Base-by-base conservation (phyloP, 2,329 filamentous ascomycete species). In the Aspergillus fischeri region DNA sequence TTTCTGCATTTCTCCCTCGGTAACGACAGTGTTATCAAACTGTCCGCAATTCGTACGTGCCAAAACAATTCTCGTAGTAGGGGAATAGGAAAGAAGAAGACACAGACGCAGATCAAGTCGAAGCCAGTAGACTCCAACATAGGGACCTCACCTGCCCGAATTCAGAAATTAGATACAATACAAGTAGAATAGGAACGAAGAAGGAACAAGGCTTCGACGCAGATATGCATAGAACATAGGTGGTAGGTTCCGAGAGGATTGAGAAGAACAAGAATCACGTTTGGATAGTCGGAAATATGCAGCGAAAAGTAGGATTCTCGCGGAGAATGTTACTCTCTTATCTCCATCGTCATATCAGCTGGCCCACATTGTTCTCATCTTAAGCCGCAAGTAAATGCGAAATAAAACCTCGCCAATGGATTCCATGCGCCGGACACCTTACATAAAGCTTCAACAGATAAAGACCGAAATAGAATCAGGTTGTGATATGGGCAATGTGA, bases 91-190 rank as follows among this genome's bases (percentile, higher is more conserved):
- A 42, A 38, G 55, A 41, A 44, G 51, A 51, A 51, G 38, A 49
- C 55, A 21, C n/a, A 42, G 42, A 52, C 35, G 25, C 42, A 27
- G 11, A 51, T 51, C 47, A 52, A 55, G 51, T 55, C 32, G 47
- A 55, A 58, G 52, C 57, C 28, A 44, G 58, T 52, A 51, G 56
- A 53, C 50, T 57, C 56, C 54, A 47, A 53, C 35, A 20, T 50
- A 49, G 55, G 32, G 32, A 28, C 29, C 55, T 51, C 56, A 51
- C 58, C 53, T 60, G 53, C 51, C 57, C 59, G 52, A 48, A 25
- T 50, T 47, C 54, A 60, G 61, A 56, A 60, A 67, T 66, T 69
- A 70, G 66, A 64, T 71, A 70, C 69, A 71, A 65, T 71, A 70
- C 66, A 68, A 14, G n/a, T 24, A 47, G 21, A 59, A 63, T 64